These are phyloP conservation scores for Elsinoe arachidis DNA, from an alignment of 2,329 filamentous ascomycete genomes.

Conservation along the genomic window DNA sequence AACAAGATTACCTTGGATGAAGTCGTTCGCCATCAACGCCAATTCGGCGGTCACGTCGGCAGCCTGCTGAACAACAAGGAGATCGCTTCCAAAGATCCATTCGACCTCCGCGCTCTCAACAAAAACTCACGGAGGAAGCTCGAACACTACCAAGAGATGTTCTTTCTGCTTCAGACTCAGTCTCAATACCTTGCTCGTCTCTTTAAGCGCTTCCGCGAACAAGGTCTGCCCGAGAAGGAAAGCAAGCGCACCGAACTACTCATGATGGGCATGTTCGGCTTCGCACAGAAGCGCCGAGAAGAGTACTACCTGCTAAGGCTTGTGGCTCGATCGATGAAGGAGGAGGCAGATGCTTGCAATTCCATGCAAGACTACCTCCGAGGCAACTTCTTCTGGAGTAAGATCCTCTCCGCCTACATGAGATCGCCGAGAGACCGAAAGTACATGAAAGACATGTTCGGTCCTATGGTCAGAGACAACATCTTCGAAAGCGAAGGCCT, in stretches of 20 bases:
- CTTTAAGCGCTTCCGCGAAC: conserved; percentile 74
- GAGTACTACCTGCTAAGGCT: conserved; percentile 95
- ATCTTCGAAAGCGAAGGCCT: conserved; percentile 86
- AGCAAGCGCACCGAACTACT: conserved; percentile 85
- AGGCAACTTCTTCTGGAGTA: conserved; percentile 88
- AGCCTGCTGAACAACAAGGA: conserved; percentile 80
- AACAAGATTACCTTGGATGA: conserved; percentile 99
- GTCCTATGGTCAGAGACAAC: conserved; percentile 77
- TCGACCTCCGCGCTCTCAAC: conserved; percentile 94
- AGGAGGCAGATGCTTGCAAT: conserved; percentile 69
- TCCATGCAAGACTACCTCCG: conserved; percentile 77
- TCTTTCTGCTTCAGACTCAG: conserved; percentile 95
- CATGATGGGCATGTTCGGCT: conserved; percentile 94
- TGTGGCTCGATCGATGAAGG: conserved; percentile 69
- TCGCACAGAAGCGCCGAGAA: conserved; percentile 91
- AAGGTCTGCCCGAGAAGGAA: conserved; percentile 81
- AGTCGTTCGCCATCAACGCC: conserved; percentile 92
- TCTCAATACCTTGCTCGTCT: conserved; percentile 86
- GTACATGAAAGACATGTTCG: conserved; percentile 78
- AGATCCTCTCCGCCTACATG: conserved; percentile 77
- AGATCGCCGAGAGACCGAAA: conserved; percentile 87
- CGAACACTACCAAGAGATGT: conserved; percentile 93
- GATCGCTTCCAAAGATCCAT: conserved; percentile 81
- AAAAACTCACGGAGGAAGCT: conserved; percentile 93
- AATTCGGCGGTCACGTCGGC: conserved; percentile 83